phyloP scores from a whole-genome alignment of 805 yeast species.

The Zygotorulaspora danielsina region DNA sequence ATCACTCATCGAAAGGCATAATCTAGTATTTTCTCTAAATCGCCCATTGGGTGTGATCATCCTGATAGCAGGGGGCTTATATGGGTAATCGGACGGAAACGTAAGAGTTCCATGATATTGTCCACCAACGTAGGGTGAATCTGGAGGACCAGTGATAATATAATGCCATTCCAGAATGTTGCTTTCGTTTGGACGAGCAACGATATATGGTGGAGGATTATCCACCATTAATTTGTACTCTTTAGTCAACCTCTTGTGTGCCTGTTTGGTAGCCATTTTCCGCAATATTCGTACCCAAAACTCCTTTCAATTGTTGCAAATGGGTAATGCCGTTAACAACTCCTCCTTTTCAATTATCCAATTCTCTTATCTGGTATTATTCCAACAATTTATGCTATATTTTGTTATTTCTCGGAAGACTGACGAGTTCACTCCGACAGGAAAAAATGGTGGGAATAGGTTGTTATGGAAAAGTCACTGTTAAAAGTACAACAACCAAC shows the following conservation, averaged over 20 bases:
- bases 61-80: slow-evolving; percentile 84
- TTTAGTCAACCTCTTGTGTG: slow-evolving; percentile 54
- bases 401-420: background rate
- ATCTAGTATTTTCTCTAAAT: slow-evolving; percentile 71
- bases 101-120: slow-evolving; percentile 85
- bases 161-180: slow-evolving; percentile 94
- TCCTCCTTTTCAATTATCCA: no score
- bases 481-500: background rate
- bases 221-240: slow-evolving; percentile 76
- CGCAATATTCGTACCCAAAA: background rate
- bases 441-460: background rate
- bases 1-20: slow-evolving; percentile 90
- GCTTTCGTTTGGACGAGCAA: slow-evolving; percentile 80
- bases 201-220: slow-evolving; percentile 79
- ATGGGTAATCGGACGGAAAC: slow-evolving; percentile 83
- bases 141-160: slow-evolving; percentile 86
- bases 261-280: slow-evolving; percentile 44
- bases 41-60: slow-evolving; percentile 91
- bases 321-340: no score
- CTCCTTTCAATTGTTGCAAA: background rate
- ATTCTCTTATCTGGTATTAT: no score
- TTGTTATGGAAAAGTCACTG: background rate
- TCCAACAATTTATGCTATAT: background rate
- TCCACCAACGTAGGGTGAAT: slow-evolving; percentile 80
- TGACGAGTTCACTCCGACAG: background rate